Evolutionary conservation across 257 asterid genomes (phyloP).

Genomic region (Anisodus acutangulus): DNA sequence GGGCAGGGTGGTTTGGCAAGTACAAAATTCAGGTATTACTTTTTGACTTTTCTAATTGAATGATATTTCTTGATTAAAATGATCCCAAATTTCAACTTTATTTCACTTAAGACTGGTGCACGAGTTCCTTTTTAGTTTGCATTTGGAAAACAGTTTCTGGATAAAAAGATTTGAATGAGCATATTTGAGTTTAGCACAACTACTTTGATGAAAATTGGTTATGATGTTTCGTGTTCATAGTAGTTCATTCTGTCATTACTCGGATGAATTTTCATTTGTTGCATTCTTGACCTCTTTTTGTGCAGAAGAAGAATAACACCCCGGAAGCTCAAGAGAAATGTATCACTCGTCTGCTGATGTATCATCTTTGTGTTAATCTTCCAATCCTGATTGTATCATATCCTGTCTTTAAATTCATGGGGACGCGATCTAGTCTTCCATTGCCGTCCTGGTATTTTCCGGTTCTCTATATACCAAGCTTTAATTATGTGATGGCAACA

Average conservation of each 20-base stretch:
- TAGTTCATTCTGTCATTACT: conserved; percentile 21
- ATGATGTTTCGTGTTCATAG: background rate
- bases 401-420: conserved; percentile 92
- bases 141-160: background rate
- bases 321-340: conserved; percentile 93
- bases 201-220: background rate
- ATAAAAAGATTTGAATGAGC: background rate
- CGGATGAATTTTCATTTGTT: conserved; percentile 10
- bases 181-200: background rate
- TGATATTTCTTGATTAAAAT: conserved; percentile 23
- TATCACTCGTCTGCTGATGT: conserved; percentile 75
- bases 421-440: conserved; percentile 90
- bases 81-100: background rate
- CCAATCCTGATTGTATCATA: conserved; percentile 85
- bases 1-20: conserved; percentile 97
- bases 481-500: conserved; percentile 33
- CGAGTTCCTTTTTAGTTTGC: background rate
- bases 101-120: background rate
- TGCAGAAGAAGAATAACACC: conserved; percentile 84
- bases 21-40: conserved; percentile 87
- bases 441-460: conserved; percentile 96
- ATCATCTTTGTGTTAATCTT: conserved; percentile 85
- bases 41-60: conserved; percentile 15
- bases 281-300: conserved; percentile 37
- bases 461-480: conserved; percentile 60